These are phyloP conservation scores for Stentor coeruleus DNA, from an alignment of 73 alveolate genomes.

Conservation along the genomic window DNA sequence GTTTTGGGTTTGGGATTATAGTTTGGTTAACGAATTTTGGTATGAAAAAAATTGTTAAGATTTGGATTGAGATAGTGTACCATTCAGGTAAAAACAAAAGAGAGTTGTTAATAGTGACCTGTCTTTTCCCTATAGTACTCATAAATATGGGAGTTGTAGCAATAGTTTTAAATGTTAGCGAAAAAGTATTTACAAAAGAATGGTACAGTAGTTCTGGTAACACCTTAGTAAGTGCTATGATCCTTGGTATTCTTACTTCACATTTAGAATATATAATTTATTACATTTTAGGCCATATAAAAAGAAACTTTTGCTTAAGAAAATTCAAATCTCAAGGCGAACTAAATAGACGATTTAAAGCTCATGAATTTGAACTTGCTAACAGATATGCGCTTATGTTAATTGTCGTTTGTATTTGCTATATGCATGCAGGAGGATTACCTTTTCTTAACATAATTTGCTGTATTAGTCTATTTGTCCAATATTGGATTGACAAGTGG, in stretches of 20 bases:
- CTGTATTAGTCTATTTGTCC: background rate
- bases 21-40: too few relatives aligned
- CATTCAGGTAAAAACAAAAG: too few relatives aligned
- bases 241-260: slow-evolving; percentile 9
- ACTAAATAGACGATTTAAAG: background rate
- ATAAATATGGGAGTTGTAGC: too few relatives aligned
- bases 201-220: slow-evolving; percentile 10
- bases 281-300: background rate
- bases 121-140: too few relatives aligned
- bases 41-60: too few relatives aligned
- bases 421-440: background rate
- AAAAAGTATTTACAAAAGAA: slow-evolving; percentile 20
- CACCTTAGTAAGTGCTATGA: background rate
- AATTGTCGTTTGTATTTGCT: background rate
- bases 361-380: background rate
- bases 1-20: too few relatives aligned
- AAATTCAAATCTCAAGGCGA: background rate
- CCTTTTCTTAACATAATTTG: background rate
- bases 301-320: slow-evolving; percentile 2
- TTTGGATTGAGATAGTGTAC: too few relatives aligned
- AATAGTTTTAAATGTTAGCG: too few relatives aligned
- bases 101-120: too few relatives aligned
- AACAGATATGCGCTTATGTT: background rate
- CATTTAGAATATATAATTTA: background rate
- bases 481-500: background rate